Evolutionary conservation across 2,329 filamentous ascomycete genomes (phyloP).

Genomic region (Dichotomopilus funicola): DNA sequence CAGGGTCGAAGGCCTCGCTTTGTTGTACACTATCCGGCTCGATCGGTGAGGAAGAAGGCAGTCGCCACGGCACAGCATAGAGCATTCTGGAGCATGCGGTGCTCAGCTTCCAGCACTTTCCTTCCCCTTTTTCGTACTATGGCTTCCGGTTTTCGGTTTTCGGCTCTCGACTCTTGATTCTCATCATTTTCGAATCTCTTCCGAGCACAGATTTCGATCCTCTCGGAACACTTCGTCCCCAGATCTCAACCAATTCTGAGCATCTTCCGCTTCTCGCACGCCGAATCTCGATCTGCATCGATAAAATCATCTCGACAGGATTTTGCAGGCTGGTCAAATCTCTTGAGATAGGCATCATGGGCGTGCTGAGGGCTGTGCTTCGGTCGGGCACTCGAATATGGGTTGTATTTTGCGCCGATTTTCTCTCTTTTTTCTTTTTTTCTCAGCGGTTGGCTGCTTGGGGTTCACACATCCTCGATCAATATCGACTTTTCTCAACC

Average conservation of each 20-base stretch:
- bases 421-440: neutral
- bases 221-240: conserved; percentile 1
- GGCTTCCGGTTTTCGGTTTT: neutral
- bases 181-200: neutral
- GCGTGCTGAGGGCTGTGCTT: neutral
- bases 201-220: conserved; percentile 4
- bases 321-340: neutral
- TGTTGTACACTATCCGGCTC: conserved; percentile 27
- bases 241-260: neutral
- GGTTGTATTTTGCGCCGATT: conserved; percentile 1
- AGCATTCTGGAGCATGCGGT: conserved; percentile 10
- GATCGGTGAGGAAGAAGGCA: conserved; percentile 13
- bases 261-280: neutral
- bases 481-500: too few relatives aligned
- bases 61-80: conserved; percentile 21
- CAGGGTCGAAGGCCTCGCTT: conserved; percentile 18
- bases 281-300: neutral
- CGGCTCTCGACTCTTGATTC: neutral
- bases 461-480: neutral
- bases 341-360: neutral
- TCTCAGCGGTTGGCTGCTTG: neutral
- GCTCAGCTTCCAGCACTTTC: neutral
- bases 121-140: neutral
- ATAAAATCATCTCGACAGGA: neutral
- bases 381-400: neutral